Conservation (phyloP, 2,329 filamentous ascomycete species). For the Aspergillus arachidicola region DNA sequence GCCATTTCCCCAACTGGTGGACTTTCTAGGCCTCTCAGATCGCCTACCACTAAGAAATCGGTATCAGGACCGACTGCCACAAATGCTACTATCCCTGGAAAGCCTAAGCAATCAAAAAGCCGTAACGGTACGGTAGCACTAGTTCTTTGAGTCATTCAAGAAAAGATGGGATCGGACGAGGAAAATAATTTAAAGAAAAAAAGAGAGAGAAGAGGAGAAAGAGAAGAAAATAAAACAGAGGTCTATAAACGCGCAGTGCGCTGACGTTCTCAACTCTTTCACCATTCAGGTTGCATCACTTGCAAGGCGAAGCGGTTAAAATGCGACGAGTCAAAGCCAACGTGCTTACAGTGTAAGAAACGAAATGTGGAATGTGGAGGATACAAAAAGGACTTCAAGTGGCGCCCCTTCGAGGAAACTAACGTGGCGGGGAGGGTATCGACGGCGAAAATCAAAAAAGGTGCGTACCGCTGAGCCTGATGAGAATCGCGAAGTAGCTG, state of each 20-base stretch:
- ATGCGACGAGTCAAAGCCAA: constrained; percentile 72
- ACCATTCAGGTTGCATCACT: constrained; percentile 65
- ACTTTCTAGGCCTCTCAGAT: constrained; percentile 27
- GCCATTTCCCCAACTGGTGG: constrained; percentile 26
- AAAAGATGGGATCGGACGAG: constrained; percentile 12
- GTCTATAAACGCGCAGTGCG: constrained; percentile 23
- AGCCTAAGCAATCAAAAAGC: constrained; percentile 74
- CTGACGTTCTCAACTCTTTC: constrained; percentile 31
- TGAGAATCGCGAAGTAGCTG: neutral
- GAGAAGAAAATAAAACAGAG: constrained; percentile 6
- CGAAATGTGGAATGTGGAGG: constrained; percentile 68
- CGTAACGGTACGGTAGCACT: constrained; percentile 64
- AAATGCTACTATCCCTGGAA: constrained; percentile 37
- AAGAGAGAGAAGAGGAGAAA: constrained; percentile 2
- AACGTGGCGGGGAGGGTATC: constrained; percentile 48
- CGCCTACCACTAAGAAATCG: constrained; percentile 28
- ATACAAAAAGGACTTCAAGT: constrained; percentile 77
- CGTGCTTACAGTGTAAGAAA: constrained; percentile 67
- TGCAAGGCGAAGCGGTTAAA: constrained; percentile 74
- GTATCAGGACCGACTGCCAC: constrained; percentile 13
- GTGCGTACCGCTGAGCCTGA: constrained; percentile 26
- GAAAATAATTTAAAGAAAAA: neutral
- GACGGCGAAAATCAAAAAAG: constrained; percentile 50
- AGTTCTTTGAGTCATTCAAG: constrained; percentile 14
- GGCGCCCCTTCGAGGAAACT: constrained; percentile 69